Evolutionary conservation across 192 early-diverging fungal genomes (phyloP).

Genomic region (Allomyces macrogynus): DNA sequence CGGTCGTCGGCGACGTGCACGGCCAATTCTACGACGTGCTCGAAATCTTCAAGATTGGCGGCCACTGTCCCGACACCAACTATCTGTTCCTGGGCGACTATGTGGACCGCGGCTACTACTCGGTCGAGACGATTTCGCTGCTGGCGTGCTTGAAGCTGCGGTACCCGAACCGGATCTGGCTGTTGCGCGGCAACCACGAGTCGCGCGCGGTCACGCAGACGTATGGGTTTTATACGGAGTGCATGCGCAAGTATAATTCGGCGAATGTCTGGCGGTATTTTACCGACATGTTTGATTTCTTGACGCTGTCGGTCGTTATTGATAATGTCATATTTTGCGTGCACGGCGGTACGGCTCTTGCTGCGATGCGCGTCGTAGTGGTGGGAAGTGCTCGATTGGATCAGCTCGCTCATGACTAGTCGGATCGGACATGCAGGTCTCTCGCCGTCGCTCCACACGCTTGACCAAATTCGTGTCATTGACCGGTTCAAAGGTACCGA

Average conservation of each 20-base stretch:
- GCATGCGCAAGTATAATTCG: constrained; percentile 68
- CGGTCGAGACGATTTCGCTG: constrained; percentile 79
- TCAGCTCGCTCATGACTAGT: too few relatives aligned
- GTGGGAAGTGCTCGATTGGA: too few relatives aligned
- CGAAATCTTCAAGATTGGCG: constrained; percentile 71
- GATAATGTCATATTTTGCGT: constrained; percentile 83
- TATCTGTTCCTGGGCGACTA: constrained; percentile 77
- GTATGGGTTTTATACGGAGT: constrained; percentile 88
- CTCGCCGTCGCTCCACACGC: constrained; percentile 59
- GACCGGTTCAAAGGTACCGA: constrained; percentile 56
- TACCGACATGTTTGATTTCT: constrained; percentile 84
- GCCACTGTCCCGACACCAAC: constrained; percentile 59
- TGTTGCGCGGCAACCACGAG: constrained; percentile 90
- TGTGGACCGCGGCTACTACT: constrained; percentile 67
- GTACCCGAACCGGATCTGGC: constrained; percentile 68
- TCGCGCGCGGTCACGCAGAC: constrained; percentile 79
- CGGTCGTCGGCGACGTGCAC: constrained; percentile 80
- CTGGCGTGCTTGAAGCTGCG: constrained; percentile 71
- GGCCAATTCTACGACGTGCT: constrained; percentile 77
- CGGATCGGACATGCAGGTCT: constrained; percentile 18
- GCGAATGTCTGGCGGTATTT: constrained; percentile 76
- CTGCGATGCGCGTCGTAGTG: background rate
- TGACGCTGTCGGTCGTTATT: constrained; percentile 71
- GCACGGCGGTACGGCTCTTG: constrained; percentile 49
- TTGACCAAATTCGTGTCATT: constrained; percentile 71